A percentile compares a stretch with the other conserved stretches of the same genome.
phyloP scores from a whole-genome alignment of 2,329 filamentous ascomycete species.

The Fusarium pilosicola region DNA sequence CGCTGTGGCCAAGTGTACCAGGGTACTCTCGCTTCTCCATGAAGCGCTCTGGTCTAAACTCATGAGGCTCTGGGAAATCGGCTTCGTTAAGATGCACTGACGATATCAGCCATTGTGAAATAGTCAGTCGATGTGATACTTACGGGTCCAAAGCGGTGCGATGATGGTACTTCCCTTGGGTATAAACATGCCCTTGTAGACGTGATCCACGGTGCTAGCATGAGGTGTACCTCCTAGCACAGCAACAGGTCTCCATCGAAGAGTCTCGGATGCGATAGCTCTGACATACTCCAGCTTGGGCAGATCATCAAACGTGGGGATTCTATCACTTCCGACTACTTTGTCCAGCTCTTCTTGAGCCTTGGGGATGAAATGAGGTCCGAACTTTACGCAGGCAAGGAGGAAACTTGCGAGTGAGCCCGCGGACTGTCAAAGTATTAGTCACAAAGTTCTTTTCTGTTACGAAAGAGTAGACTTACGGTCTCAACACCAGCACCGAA shows the following conservation, averaged over 20 bases:
- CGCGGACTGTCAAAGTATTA: conserved; percentile 47
- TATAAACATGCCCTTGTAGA: conserved; percentile 57
- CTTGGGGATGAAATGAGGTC: conserved; percentile 58
- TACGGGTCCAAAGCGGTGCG: conserved; percentile 55
- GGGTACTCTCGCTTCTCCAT: conserved; percentile 50
- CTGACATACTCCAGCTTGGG: conserved; percentile 48
- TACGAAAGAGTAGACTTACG: conserved; percentile 25
- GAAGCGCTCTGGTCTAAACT: conserved; percentile 52
- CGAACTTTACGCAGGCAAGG: conserved; percentile 63
- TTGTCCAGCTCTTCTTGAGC: conserved; percentile 52
- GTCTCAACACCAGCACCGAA: conserved; percentile 59
- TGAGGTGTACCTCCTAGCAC: conserved; percentile 58
- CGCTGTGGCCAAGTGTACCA: conserved; percentile 50
- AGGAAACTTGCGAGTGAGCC: conserved; percentile 61
- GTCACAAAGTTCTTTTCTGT: rapidly evolving
- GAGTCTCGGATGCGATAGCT: conserved; percentile 52
- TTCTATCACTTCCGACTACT: conserved; percentile 50
- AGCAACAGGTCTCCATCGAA: conserved; percentile 55
- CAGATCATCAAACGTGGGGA: conserved; percentile 53
- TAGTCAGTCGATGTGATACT: neutral
- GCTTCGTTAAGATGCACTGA: conserved; percentile 54
- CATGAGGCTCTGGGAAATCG: conserved; percentile 53
- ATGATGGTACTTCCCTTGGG: conserved; percentile 56
- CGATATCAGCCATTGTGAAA: rapidly evolving
- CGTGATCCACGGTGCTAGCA: conserved; percentile 55